A percentile compares a stretch with the other conserved stretches of the same genome.
Conservation (phyloP, 2,329 filamentous ascomycete genomes). For the Talaromyces sp. region DNA sequence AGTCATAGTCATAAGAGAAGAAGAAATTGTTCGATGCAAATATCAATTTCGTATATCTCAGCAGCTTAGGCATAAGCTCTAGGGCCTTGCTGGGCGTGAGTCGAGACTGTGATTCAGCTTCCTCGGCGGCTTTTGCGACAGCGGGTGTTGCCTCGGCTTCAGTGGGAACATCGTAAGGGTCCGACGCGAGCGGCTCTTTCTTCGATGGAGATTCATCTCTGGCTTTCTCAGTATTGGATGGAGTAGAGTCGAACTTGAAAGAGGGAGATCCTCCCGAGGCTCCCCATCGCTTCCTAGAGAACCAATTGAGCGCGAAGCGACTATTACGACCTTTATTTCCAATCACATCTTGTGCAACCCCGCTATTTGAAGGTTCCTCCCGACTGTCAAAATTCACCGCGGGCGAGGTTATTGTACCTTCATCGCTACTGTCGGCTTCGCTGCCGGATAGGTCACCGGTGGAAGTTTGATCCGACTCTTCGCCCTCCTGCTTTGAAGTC, state of each 20-base stretch:
- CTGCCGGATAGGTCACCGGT: slow-evolving; percentile 17
- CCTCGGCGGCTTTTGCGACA: slow-evolving; percentile 15
- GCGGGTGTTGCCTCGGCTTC: slow-evolving; percentile 7
- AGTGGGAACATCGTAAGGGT: neutral
- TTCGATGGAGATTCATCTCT: neutral
- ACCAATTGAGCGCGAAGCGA: slow-evolving; percentile 85
- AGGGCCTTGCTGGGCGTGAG: slow-evolving; percentile 38
- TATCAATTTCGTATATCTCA: slow-evolving; percentile 77
- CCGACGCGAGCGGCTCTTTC: neutral
- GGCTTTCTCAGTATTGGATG: neutral
- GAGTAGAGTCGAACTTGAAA: slow-evolving; percentile 5
- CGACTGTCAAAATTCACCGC: slow-evolving; percentile 24
- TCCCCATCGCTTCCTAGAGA: slow-evolving; percentile 77
- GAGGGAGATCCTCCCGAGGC: slow-evolving; percentile 42
- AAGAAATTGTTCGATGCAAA: slow-evolving; percentile 85
- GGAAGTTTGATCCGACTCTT: slow-evolving; percentile 26
- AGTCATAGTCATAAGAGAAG: slow-evolving; percentile 90
- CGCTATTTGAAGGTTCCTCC: slow-evolving; percentile 32
- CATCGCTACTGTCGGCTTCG: slow-evolving; percentile 4
- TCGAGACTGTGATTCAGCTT: slow-evolving; percentile 13
- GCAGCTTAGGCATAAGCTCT: slow-evolving; percentile 71
- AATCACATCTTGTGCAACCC: slow-evolving; percentile 84
- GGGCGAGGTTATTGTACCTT: slow-evolving; percentile 7
- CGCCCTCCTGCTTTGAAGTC: slow-evolving; percentile 39
- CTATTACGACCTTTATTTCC: slow-evolving; percentile 77